Evolutionary conservation across 768 basidiomycete species (phyloP).

Genomic region (Trametes cingulata): DNA sequence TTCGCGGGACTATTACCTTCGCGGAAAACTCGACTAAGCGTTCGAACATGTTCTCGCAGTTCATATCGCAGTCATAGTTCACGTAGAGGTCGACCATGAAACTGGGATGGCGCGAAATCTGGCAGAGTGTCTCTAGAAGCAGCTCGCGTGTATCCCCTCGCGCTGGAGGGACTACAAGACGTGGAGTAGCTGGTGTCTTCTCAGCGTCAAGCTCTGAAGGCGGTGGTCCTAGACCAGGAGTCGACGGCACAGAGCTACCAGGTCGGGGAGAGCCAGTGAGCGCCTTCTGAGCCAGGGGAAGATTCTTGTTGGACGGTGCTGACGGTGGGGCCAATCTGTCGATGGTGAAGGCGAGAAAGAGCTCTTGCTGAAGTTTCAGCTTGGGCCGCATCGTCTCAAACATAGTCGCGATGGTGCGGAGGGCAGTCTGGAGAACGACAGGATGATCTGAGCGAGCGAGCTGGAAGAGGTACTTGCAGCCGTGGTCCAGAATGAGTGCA

Average conservation of each 20-base stretch:
- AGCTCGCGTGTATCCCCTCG: constrained; percentile 86
- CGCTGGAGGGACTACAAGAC: constrained; percentile 70
- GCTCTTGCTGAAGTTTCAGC: constrained; percentile 92
- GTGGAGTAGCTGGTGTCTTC: constrained; percentile 37
- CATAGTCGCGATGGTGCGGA: constrained; percentile 86
- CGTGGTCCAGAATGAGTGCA: constrained; percentile 78
- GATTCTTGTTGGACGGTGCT: constrained; percentile 25
- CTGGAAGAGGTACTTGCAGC: constrained; percentile 97
- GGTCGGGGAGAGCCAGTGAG: constrained; percentile 26
- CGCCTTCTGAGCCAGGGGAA: constrained; percentile 20
- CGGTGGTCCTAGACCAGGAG: constrained; percentile 45
- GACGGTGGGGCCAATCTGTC: constrained; percentile 77
- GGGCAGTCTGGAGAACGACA: constrained; percentile 71
- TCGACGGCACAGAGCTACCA: constrained; percentile 36
- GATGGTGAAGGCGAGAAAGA: constrained; percentile 92
- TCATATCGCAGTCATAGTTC: constrained; percentile 97
- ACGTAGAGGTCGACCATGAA: constrained; percentile 96
- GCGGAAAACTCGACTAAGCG: constrained; percentile 85
- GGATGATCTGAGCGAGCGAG: constrained; percentile 89
- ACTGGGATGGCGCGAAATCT: constrained; percentile 78
- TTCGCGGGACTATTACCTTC: constrained; percentile 52
- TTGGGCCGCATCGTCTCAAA: constrained; percentile 84
- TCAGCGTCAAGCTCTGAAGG: constrained; percentile 26
- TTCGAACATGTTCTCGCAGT: constrained; percentile 96
- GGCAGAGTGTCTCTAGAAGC: constrained; percentile 83